Conservation (phyloP, 495 filamentous ascomycete genomes). For the Podospora sp. region DNA sequence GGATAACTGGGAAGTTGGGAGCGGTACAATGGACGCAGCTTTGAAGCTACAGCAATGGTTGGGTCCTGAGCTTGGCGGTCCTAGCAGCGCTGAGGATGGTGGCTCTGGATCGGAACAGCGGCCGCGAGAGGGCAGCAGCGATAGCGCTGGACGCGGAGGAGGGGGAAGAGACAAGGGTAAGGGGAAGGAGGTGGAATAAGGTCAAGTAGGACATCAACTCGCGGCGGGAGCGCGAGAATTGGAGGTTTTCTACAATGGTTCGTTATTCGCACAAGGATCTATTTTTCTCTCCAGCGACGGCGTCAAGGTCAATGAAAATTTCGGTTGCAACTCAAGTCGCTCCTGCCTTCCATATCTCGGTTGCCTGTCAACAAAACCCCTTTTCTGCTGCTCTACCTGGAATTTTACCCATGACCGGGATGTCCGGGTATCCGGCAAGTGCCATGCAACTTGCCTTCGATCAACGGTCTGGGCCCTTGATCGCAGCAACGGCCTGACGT, state of each 20-base stretch:
- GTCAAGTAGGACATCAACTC: not conserved
- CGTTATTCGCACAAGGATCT: too few relatives aligned
- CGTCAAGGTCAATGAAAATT: not conserved
- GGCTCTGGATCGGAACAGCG: not conserved
- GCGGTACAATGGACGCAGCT: constrained; percentile 30
- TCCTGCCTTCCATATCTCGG: not conserved
- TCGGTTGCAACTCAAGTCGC: not conserved
- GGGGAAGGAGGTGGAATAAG: not conserved
- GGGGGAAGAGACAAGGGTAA: constrained; percentile 10
- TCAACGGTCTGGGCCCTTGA: not conserved
- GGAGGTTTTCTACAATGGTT: not conserved
- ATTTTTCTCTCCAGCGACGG: not conserved
- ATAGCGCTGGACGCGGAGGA: not conserved
- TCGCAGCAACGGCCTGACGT: not conserved
- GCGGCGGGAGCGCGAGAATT: not conserved
- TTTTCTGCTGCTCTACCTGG: not conserved
- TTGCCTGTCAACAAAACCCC: not conserved
- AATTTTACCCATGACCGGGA: not conserved
- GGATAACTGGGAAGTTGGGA: constrained; percentile 42
- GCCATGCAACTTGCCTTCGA: not conserved
- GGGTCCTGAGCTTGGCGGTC: constrained; percentile 6
- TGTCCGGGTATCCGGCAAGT: not conserved
- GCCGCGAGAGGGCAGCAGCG: not conserved
- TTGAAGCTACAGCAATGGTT: constrained; percentile 38
- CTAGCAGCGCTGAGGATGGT: not conserved